phyloP scores from a whole-genome alignment of 495 filamentous ascomycete species.

The Neurospora cerealis region DNA sequence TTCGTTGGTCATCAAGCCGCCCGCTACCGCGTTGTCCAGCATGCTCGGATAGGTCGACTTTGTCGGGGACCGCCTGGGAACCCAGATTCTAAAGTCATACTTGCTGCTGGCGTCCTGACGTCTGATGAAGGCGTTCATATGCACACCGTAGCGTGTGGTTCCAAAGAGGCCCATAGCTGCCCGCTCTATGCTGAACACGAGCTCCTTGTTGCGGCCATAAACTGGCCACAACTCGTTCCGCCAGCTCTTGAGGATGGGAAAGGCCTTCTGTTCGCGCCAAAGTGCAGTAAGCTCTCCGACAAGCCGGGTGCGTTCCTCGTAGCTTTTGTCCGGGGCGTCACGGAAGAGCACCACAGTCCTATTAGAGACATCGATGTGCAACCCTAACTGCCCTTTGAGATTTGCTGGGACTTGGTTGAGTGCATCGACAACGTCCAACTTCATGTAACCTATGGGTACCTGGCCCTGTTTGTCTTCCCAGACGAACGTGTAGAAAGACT shows the following conservation, averaged over 20 bases:
- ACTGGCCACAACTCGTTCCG: conserved; percentile 81
- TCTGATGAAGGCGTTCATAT: conserved; percentile 68
- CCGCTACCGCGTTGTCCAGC: conserved; percentile 91
- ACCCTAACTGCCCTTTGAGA: conserved; percentile 32
- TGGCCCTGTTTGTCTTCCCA: conserved; percentile 39
- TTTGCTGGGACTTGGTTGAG: conserved; percentile 35
- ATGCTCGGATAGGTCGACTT: conserved; percentile 83
- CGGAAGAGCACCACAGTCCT: conserved; percentile 18
- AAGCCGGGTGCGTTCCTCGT: conserved; percentile 47
- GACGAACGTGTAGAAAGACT: conserved; percentile 44
- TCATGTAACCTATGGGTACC: conserved; percentile 53
- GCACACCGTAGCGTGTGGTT: conserved; percentile 78
- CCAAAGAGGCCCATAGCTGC: conserved; percentile 74
- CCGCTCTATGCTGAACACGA: conserved; percentile 72
- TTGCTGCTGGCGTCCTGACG: conserved; percentile 33
- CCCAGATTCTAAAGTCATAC: conserved; percentile 67
- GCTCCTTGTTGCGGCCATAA: conserved; percentile 51
- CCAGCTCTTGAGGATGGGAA: conserved; percentile 74
- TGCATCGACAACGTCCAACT: conserved; percentile 44
- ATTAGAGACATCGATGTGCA: conserved; percentile 42
- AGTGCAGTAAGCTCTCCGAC: conserved; percentile 49
- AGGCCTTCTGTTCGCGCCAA: conserved; percentile 54
- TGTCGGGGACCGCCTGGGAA: conserved; percentile 59
- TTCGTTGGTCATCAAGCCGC: conserved; percentile 75
- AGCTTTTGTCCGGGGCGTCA: conserved; percentile 8